Base-by-base conservation (phyloP, 2,329 filamentous ascomycete species). In the Aspergillus alliaceus region DNA sequence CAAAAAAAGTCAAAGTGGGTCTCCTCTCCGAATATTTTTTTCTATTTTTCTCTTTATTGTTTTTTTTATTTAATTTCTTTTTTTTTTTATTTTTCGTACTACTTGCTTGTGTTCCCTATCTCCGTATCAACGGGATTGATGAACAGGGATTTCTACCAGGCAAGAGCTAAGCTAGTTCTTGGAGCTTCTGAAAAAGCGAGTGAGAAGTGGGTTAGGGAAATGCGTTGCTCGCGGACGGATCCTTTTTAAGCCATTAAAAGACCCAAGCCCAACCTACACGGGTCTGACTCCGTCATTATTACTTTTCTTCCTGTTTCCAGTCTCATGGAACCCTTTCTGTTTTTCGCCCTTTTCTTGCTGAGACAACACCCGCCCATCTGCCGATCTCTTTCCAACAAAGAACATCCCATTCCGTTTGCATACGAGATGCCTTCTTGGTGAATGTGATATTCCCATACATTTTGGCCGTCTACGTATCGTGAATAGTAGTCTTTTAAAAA, bases 71-170 rank as follows among this genome's bases (percentile, higher is more conserved):
- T 34, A 6, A 12, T 7, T 15, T 24, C 5, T 14, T 14, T 9
- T 12, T 12, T 40, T 3, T 24, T 22, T 40, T 24, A 18, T n/a
- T 22, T 11, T 39, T 20, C n/a, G n/a, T n/a, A n/a, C n/a, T n/a
- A n/a, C n/a, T 11, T 18, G 20, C 37, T 32, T 48, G 44, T 48
- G 27, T 22, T 34, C n/a, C 18, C 44, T 52, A 47, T 57, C 51
- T 55, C 56, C 48, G 52, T 54, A 48, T 54, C 25, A 22, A 49
- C 52, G 34, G 52, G 44, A 54, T 25, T 31, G 35, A 46, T 11
- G 22, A 22, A 57, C 56, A 61, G 52, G 52, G 54, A 57, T 56
- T 22, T 20, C 42, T 50, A 56, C 56, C 52, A 60, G 44, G 52
- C 37, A 52, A 46, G 25, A 59, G 31, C 44, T 37, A 49, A 48